These are phyloP conservation scores for Fragilariopsis cylindrus DNA, from an alignment of 108 stramenopile genomes.

Conservation along the genomic window DNA sequence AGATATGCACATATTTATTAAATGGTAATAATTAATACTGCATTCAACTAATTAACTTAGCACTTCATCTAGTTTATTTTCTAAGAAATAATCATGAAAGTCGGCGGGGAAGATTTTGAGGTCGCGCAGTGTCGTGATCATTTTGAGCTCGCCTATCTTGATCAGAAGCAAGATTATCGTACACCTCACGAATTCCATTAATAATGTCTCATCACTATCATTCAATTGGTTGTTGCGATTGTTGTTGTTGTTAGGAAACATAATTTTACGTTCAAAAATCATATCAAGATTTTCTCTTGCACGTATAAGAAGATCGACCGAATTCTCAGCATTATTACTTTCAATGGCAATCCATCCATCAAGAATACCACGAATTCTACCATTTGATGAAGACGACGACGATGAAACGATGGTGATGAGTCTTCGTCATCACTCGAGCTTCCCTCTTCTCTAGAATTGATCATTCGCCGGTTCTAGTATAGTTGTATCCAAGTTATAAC, in stretches of 20 bases:
- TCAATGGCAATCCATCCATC: constrained; percentile 11
- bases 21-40: no score
- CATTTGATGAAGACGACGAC: no score
- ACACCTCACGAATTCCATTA: constrained; percentile 3
- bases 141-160: background rate
- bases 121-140: no score
- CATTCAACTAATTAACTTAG: no score
- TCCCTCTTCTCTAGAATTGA: no score
- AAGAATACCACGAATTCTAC: background rate
- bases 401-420: background rate
- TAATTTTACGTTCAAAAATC: constrained; percentile 1
- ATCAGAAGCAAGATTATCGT: background rate
- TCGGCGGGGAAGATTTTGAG: background rate
- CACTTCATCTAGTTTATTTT: background rate
- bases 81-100: constrained; percentile 9
- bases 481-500: background rate
- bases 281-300: background rate
- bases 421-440: no score
- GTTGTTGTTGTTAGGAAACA: constrained; percentile 3
- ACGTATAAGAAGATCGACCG: background rate
- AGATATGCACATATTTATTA: no score
- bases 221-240: background rate
- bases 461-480: background rate
- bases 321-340: background rate
- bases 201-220: background rate